Conservation (phyloP, 345 rosid genomes). For the Eucalyptus microcorys region DNA sequence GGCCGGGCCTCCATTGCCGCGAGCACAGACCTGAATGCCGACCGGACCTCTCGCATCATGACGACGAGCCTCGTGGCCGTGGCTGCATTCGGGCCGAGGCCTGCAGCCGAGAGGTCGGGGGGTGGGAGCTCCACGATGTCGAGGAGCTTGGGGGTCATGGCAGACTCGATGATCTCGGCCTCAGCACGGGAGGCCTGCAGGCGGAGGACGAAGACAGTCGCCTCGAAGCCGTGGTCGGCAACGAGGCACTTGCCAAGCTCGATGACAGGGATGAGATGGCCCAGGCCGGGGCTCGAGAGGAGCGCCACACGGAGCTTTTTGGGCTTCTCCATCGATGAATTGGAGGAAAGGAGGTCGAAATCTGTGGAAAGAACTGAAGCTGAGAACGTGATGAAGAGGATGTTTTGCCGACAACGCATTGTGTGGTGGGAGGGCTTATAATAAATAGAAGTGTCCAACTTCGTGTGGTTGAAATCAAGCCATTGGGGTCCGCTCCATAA, state of each 20-base stretch:
- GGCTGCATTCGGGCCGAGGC: constrained; percentile 6
- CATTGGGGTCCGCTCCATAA: neutral
- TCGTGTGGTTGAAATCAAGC: neutral
- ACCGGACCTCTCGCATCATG: constrained; percentile 23
- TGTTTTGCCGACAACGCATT: neutral
- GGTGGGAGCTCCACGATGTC: constrained; percentile 18
- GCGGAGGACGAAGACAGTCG: constrained; percentile 21
- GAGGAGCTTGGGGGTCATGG: constrained; percentile 1
- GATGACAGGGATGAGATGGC: constrained; percentile 43
- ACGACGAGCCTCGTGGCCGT: constrained; percentile 2
- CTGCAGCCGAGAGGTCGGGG: constrained; percentile 5
- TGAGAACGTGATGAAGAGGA: neutral
- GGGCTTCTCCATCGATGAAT: neutral
- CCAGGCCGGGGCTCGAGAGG: constrained; percentile 48
- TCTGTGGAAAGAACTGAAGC: neutral
- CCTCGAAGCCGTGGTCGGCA: constrained; percentile 8
- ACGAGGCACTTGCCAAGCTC: constrained; percentile 41
- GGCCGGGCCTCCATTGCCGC: constrained; percentile 16
- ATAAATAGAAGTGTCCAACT: neutral
- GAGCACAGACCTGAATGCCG: constrained; percentile 14
- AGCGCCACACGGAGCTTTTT: constrained; percentile 21
- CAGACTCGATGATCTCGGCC: constrained; percentile 4
- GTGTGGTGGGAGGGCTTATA: neutral
- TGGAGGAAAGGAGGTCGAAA: neutral
- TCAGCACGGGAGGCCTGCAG: constrained; percentile 6